Evolutionary conservation across 495 filamentous ascomycete species (phyloP).

Genomic region (Aspergillus asperescens): DNA sequence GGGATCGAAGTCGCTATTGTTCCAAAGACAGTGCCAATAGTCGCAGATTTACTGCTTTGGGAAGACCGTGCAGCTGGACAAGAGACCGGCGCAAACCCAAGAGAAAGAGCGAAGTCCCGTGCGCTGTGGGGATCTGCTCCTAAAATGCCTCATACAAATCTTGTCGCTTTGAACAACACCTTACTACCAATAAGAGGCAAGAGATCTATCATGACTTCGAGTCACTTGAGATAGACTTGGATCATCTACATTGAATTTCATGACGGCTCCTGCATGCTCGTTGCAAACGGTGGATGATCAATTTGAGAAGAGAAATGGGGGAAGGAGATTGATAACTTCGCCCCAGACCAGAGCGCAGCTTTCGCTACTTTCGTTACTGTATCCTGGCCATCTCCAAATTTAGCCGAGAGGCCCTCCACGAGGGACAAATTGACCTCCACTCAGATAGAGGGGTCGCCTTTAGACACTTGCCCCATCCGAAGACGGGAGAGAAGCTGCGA

Average conservation of each 20-base stretch:
- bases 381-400: not conserved
- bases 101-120: conserved; percentile 14
- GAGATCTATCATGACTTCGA: not conserved
- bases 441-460: not conserved
- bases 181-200: conserved; percentile 2
- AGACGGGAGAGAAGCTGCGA: not conserved
- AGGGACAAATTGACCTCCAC: conserved; percentile 7
- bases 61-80: conserved; percentile 12
- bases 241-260: not conserved
- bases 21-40: not conserved
- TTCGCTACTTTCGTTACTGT: not conserved
- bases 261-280: not conserved
- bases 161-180: not conserved
- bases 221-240: not conserved
- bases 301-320: not conserved
- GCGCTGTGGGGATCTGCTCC: conserved; percentile 10
- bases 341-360: not conserved
- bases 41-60: conserved; percentile 19
- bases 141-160: conserved; percentile 23
- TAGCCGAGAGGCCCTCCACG: not conserved
- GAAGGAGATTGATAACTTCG: not conserved
- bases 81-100: conserved; percentile 13
- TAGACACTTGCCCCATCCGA: not conserved
- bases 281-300: not conserved
- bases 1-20: conserved; percentile 4